Base-by-base conservation (phyloP, 306 rosid genomes). In the Lathyrus tuberosus region DNA sequence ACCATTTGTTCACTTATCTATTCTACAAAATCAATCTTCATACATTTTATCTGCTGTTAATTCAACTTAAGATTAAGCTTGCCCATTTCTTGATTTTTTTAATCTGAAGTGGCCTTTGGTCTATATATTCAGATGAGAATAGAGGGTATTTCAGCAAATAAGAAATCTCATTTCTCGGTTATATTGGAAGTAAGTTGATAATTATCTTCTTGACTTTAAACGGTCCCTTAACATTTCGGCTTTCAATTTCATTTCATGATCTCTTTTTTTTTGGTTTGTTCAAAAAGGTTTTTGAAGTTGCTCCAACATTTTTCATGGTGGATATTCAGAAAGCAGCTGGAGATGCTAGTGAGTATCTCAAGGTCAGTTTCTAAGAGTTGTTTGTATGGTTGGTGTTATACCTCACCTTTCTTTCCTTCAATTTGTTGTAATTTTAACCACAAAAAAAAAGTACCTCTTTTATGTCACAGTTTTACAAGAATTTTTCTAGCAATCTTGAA, bases 301-400 rank as follows among this genome's bases (percentile, higher is more conserved):
- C 94, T 68, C 97, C 97, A 2, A 71, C 97, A 49, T 91, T 85
- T 72, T 79, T 77, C 69, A 89, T 91, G 97, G 96, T 89, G 41
- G 97, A 91, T 77, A 89, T 91, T 79, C 94, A 91, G 69, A 91
- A 84, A 69, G 94, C 91, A 18, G 87, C 91, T 31, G 97, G 97
- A 75, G 97, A 91, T 74, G 83, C 86, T 6, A 60, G 83, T 73
- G 97, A 91, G 59, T 91, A 85, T 67, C 89, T 87, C 72, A 81
- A 89, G 97, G 97, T 91, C 61, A 47, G 87, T 79, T 80, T 63
- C 44, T 44, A 22, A 53, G 8, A 54, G 28, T 41, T 35, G 58
- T 44, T 75, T 64, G 56, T 51, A 49, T 46, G 51, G 63, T 68
- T 51, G 56, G 22, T 70, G 10, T 73, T 44, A 35, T 35, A 47